Conservation (phyloP, 257 asterid genomes). For the Solanum corneliomulleri region DNA sequence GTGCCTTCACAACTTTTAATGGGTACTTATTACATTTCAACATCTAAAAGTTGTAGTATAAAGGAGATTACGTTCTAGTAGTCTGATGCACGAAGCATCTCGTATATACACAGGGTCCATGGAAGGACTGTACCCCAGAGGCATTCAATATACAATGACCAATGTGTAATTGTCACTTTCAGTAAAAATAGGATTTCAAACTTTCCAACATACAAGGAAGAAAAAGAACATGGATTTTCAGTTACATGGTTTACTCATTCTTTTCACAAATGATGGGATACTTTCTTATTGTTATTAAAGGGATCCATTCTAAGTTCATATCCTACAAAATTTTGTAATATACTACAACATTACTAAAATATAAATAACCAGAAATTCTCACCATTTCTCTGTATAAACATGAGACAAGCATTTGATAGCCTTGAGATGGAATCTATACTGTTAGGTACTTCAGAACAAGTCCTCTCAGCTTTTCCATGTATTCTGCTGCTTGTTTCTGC, state of each 20-base stretch:
- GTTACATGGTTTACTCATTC: background rate
- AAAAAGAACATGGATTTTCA: background rate
- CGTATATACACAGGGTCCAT: rapidly evolving
- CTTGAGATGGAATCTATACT: slow-evolving; percentile 18
- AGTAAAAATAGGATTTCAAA: background rate
- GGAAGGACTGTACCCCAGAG: background rate
- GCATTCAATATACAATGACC: background rate
- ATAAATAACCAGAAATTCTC: background rate
- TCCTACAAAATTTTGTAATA: background rate
- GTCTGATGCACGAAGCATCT: background rate
- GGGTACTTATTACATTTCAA: background rate
- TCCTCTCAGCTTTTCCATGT: slow-evolving; percentile 77
- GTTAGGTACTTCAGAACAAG: slow-evolving; percentile 75
- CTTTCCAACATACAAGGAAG: background rate
- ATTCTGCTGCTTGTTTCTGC: slow-evolving; percentile 75
- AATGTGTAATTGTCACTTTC: background rate
- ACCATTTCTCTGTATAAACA: background rate
- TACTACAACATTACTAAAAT: background rate
- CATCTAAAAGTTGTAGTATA: background rate
- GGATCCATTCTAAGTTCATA: background rate
- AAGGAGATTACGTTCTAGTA: background rate
- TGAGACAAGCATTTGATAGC: background rate
- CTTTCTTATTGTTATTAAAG: background rate
- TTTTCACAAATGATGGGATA: background rate
- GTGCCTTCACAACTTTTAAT: background rate